These are phyloP conservation scores for Phialemonium atrogriseum DNA, from an alignment of 2,329 filamentous ascomycete species.

Conservation along the genomic window DNA sequence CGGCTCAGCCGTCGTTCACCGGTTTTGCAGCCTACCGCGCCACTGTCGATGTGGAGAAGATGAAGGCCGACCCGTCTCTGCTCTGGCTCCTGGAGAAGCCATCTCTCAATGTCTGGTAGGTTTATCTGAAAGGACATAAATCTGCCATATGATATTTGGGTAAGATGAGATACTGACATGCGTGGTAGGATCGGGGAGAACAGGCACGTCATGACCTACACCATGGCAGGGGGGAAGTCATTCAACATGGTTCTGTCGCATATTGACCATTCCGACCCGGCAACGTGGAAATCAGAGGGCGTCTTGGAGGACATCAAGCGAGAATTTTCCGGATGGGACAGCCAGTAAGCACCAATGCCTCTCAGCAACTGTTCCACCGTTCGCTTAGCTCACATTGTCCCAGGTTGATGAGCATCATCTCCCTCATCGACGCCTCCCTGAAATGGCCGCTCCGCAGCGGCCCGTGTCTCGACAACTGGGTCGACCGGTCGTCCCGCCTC, in stretches of 20 bases:
- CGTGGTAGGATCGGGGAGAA: conserved; percentile 27
- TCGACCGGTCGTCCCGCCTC: conserved; percentile 27
- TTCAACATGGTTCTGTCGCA: conserved; percentile 40
- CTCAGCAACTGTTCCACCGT: neutral
- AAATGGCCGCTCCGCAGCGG: neutral
- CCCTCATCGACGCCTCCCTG: conserved; percentile 21
- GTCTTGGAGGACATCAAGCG: conserved; percentile 23
- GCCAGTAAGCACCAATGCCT: no score
- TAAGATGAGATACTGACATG: no score
- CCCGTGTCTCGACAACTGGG: conserved; percentile 23
- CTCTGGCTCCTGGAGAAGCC: conserved; percentile 30
- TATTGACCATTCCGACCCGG: conserved; percentile 24
- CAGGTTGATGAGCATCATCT: conserved; percentile 26
- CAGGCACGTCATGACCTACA: conserved; percentile 36
- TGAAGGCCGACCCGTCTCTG: conserved; percentile 24
- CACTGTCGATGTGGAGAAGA: conserved; percentile 26
- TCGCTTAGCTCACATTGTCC: neutral
- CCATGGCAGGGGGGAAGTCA: conserved; percentile 29
- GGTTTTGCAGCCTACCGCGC: conserved; percentile 34
- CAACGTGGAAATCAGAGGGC: conserved; percentile 17
- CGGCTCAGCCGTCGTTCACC: conserved; percentile 14
- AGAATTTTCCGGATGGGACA: conserved; percentile 24
- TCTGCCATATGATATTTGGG: no score
- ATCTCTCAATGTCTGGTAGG: conserved; percentile 28
- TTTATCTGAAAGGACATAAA: neutral